Conservation (phyloP, 306 rosid species). For the Ammopiptanthus mongolicus region DNA sequence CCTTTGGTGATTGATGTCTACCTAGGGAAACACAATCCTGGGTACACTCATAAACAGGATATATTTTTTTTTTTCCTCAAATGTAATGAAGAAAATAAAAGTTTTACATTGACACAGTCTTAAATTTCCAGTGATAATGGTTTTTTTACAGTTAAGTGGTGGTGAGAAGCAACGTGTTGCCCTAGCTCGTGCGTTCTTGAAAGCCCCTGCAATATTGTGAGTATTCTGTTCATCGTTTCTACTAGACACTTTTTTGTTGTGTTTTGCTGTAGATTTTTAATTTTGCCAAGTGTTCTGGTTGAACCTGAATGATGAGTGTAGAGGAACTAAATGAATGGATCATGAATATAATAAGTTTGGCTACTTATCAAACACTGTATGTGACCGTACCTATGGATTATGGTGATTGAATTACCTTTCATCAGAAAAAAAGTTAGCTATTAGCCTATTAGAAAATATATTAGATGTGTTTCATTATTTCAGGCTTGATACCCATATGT, state of each 20-base stretch:
- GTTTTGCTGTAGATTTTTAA: background rate
- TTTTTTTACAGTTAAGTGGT: conserved; percentile 72
- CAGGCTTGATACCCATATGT: background rate
- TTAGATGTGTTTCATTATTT: background rate
- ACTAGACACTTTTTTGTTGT: background rate
- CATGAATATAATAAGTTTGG: background rate
- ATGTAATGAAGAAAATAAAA: background rate
- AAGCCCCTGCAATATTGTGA: conserved; percentile 91
- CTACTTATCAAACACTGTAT: background rate
- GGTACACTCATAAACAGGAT: background rate
- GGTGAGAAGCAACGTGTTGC: conserved; percentile 99
- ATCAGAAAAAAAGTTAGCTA: background rate
- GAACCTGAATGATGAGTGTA: background rate
- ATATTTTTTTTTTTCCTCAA: background rate
- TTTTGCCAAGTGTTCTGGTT: background rate
- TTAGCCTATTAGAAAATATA: background rate
- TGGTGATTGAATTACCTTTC: background rate
- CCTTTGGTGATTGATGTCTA: background rate
- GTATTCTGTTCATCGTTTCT: conserved; percentile 19
- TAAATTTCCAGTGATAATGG: conserved; percentile 14
- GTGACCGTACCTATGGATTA: background rate
- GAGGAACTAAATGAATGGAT: background rate
- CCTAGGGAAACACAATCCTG: background rate
- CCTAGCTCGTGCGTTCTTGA: conserved; percentile 90
- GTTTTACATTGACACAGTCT: background rate